Evolutionary conservation across 352 stramenopile species (phyloP).

Genomic region (Phytopythium ostracodes): DNA sequence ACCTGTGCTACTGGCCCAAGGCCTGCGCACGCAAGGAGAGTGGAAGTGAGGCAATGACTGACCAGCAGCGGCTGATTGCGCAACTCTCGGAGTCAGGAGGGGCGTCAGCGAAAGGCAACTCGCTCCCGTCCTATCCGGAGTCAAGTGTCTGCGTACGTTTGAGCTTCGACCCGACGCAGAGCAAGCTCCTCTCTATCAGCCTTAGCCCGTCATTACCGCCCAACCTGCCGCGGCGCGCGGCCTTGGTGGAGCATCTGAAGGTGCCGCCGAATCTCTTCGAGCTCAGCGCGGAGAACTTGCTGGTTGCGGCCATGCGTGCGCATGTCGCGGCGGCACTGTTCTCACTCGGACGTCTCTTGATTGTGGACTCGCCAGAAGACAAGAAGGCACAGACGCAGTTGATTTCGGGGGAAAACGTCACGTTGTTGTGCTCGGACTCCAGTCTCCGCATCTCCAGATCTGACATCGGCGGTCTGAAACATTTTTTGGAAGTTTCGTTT

Average conservation of each 20-base stretch:
- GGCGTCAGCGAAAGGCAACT: slow-evolving; percentile 13
- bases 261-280: slow-evolving; percentile 78
- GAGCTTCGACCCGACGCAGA: slow-evolving; percentile 52
- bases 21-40: slow-evolving; percentile 57
- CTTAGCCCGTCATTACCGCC: slow-evolving; percentile 63
- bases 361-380: slow-evolving; percentile 59
- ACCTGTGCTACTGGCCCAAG: slow-evolving; percentile 82
- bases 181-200: slow-evolving; percentile 55
- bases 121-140: slow-evolving; percentile 45
- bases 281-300: slow-evolving; percentile 68
- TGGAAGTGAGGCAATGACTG: slow-evolving; percentile 29
- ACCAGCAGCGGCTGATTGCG: slow-evolving; percentile 60
- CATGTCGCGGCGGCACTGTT: slow-evolving; percentile 72
- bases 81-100: slow-evolving; percentile 39
- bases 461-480: slow-evolving; percentile 73
- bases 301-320: slow-evolving; percentile 72
- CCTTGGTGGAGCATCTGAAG: slow-evolving; percentile 51
- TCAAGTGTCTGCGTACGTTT: slow-evolving; percentile 71
- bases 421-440: slow-evolving; percentile 50
- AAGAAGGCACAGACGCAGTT: slow-evolving; percentile 48
- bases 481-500: slow-evolving; percentile 80
- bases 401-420: slow-evolving; percentile 67
- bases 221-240: slow-evolving; percentile 47
- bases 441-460: slow-evolving; percentile 60
- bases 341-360: slow-evolving; percentile 62